These are phyloP conservation scores for Metschnikowia chrysomelidarum DNA, from an alignment of 805 yeast species.

Conservation along the genomic window DNA sequence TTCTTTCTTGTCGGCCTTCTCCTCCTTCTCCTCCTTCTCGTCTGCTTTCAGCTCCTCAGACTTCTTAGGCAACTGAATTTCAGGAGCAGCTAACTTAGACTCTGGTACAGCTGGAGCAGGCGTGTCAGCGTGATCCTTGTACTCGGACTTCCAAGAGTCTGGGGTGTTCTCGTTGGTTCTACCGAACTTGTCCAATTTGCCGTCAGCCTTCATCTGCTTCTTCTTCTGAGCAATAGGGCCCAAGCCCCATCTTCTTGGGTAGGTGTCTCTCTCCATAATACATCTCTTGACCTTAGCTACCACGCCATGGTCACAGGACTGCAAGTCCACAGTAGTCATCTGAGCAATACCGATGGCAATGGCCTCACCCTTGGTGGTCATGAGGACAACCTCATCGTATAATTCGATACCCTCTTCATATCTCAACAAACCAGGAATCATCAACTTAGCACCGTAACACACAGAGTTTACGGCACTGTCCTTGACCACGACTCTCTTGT, in stretches of 20 bases:
- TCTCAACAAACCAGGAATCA: slow-evolving; percentile 98
- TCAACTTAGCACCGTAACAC: slow-evolving; percentile 97
- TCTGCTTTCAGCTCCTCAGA: slow-evolving; percentile 46
- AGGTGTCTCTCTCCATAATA: slow-evolving; percentile 98
- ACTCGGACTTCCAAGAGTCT: slow-evolving; percentile 82
- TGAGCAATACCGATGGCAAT: slow-evolving; percentile 98
- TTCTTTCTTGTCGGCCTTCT: slow-evolving; percentile 30
- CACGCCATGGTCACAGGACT: slow-evolving; percentile 96
- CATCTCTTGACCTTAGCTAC: slow-evolving; percentile 99
- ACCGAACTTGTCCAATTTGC: slow-evolving; percentile 95
- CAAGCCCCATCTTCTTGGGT: slow-evolving; percentile 99
- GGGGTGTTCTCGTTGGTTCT: slow-evolving; percentile 94
- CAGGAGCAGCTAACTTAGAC: slow-evolving; percentile 49
- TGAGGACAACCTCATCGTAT: slow-evolving; percentile 95
- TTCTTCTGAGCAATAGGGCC: slow-evolving; percentile 99
- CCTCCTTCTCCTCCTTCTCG: slow-evolving; percentile 21
- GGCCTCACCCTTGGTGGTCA: slow-evolving; percentile 99
- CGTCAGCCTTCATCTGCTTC: slow-evolving; percentile 96
- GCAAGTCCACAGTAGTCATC: slow-evolving; percentile 96
- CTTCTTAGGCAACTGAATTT: slow-evolving; percentile 47
- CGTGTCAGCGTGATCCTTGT: slow-evolving; percentile 65
- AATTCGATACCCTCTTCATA: slow-evolving; percentile 97
- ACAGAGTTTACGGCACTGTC: slow-evolving; percentile 97
- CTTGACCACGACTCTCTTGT: slow-evolving; percentile 92
- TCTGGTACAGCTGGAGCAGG: slow-evolving; percentile 60